Evolutionary conservation across 2,329 filamentous ascomycete species (phyloP).

Genomic region (Fusarium irregulare): DNA sequence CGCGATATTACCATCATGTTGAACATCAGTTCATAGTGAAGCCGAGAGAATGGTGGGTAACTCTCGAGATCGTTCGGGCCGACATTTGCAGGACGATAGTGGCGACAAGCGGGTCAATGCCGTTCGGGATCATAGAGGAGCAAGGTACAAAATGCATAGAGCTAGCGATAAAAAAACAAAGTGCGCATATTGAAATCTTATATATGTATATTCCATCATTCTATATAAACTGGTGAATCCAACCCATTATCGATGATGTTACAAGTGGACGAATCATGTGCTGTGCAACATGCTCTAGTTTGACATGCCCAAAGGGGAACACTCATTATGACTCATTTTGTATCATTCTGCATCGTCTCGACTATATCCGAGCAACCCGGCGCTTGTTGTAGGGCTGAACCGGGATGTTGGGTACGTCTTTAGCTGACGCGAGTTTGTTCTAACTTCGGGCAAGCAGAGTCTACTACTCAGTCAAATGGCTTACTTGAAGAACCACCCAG

Average conservation of each 20-base stretch:
- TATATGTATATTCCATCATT: background rate
- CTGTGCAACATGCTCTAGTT: background rate
- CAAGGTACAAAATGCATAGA: no score
- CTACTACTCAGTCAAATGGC: background rate
- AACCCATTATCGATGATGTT: fast-evolving
- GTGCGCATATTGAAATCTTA: background rate
- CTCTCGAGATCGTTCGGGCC: background rate
- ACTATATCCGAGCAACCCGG: background rate
- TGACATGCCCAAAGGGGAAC: background rate
- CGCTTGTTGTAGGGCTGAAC: background rate
- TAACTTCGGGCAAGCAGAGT: background rate
- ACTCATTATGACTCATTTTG: constrained; percentile 14
- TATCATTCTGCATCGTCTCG: background rate
- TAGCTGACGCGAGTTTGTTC: background rate
- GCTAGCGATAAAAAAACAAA: background rate
- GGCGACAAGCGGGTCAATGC: background rate
- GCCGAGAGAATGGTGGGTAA: background rate
- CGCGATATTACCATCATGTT: fast-evolving
- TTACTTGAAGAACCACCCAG: fast-evolving
- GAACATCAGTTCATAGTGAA: background rate
- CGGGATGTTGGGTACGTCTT: background rate
- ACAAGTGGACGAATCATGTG: background rate
- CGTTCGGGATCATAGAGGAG: background rate
- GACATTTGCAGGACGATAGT: background rate
- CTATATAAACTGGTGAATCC: background rate